Evolutionary conservation across 75 land plant species (phyloP).

Genomic region (Selaginella tamariscina): DNA sequence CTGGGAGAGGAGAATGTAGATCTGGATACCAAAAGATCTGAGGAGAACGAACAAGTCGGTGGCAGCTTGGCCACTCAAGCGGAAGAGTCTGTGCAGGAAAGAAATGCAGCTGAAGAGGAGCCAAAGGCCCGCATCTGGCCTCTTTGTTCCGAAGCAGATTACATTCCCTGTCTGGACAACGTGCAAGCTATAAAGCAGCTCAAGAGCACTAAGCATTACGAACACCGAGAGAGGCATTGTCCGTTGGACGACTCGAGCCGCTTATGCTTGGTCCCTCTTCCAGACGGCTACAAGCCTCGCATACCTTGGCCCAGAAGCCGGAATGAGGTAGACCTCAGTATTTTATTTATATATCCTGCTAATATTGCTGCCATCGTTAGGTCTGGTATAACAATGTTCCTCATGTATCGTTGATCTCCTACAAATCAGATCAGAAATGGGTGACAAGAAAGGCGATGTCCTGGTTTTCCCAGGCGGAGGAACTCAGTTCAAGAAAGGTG

Average conservation of each 20-base stretch:
- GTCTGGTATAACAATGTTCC: slow-evolving; percentile 21
- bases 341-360: neutral
- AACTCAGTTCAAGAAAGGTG: slow-evolving; percentile 82
- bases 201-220: slow-evolving; percentile 43
- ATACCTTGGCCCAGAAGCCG: slow-evolving; percentile 76
- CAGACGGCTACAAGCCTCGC: slow-evolving; percentile 44
- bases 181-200: slow-evolving; percentile 49
- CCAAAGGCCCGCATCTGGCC: neutral
- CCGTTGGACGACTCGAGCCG: slow-evolving; percentile 28
- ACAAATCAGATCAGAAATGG: slow-evolving; percentile 87
- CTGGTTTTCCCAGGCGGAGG: slow-evolving; percentile 89
- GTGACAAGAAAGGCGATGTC: slow-evolving; percentile 45
- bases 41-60: neutral
- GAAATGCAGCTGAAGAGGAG: neutral
- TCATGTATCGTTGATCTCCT: slow-evolving; percentile 61
- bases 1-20: neutral
- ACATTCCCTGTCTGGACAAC: slow-evolving; percentile 79
- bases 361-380: neutral
- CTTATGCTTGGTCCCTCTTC: slow-evolving; percentile 53
- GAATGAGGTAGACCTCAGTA: slow-evolving; percentile 39
- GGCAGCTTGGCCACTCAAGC: slow-evolving; percentile 2
- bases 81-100: neutral
- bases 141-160: slow-evolving; percentile 32
- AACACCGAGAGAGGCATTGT: slow-evolving; percentile 70
- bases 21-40: neutral